Evolutionary conservation across 768 basidiomycete species (phyloP).

Genomic region (Myochromella boudieri): DNA sequence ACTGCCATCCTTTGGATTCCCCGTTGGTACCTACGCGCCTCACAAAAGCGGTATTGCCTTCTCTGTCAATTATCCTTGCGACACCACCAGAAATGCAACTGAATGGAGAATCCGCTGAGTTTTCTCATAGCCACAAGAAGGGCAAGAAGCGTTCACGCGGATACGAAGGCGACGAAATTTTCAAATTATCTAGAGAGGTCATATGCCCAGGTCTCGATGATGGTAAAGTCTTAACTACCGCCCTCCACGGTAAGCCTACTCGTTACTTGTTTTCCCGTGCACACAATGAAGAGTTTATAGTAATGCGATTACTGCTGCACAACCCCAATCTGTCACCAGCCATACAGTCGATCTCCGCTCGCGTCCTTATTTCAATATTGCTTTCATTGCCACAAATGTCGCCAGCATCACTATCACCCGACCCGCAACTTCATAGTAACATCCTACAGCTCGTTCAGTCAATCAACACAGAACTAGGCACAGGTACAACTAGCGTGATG

Average conservation of each 20-base stretch:
- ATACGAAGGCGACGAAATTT: slow-evolving; percentile 76
- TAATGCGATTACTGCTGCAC: slow-evolving; percentile 44
- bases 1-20: slow-evolving; percentile 48
- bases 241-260: slow-evolving; percentile 56
- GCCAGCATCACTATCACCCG: slow-evolving; percentile 54
- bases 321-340: slow-evolving; percentile 52
- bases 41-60: slow-evolving; percentile 49
- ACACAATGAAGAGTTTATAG: slow-evolving; percentile 32
- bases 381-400: slow-evolving; percentile 57
- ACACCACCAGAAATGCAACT: slow-evolving; percentile 31
- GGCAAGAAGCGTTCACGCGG: slow-evolving; percentile 69
- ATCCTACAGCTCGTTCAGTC: slow-evolving; percentile 47
- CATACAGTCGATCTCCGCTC: slow-evolving; percentile 56
- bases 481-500: slow-evolving; percentile 58
- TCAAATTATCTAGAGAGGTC: slow-evolving; percentile 47
- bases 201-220: slow-evolving; percentile 52
- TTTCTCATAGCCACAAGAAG: slow-evolving; percentile 41
- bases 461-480: slow-evolving; percentile 46
- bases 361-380: slow-evolving; percentile 57
- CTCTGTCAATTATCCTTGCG: slow-evolving; percentile 47
- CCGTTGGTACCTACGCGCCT: slow-evolving; percentile 51
- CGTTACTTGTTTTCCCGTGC: background rate
- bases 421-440: slow-evolving; percentile 44
- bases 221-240: slow-evolving; percentile 47
- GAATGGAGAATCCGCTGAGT: slow-evolving; percentile 18